These are phyloP conservation scores for Paramyrothecium sp. DNA, from an alignment of 2,329 filamentous ascomycete species.

Conservation along the genomic window DNA sequence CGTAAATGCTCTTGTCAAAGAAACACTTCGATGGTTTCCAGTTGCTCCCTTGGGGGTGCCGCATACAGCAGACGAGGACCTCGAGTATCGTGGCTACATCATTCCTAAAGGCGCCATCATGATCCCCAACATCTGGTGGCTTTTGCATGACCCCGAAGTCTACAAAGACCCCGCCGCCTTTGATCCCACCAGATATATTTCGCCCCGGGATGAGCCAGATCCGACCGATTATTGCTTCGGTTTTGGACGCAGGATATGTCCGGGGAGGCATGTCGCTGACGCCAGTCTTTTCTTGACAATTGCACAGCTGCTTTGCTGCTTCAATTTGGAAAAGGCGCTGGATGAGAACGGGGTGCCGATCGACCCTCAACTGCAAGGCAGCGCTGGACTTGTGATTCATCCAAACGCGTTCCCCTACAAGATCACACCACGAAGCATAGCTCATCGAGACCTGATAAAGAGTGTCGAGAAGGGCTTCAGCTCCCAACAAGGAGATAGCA, in stretches of 20 bases:
- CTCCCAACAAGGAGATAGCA: not conserved
- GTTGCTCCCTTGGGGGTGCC: conserved; percentile 16
- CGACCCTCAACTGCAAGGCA: conserved; percentile 1
- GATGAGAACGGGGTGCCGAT: conserved; percentile 25
- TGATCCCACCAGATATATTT: conserved; percentile 8
- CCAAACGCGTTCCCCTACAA: conserved; percentile 6
- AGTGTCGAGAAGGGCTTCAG: not conserved
- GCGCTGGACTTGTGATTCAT: conserved; percentile 7
- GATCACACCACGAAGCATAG: conserved; percentile 4
- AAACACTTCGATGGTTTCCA: conserved; percentile 40
- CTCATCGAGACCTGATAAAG: not conserved
- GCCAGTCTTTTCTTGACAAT: conserved; percentile 14
- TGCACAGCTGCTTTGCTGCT: conserved; percentile 38
- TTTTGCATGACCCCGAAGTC: conserved; percentile 9
- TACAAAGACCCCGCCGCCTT: conserved; percentile 8
- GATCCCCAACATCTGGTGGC: conserved; percentile 11
- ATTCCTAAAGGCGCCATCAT: conserved; percentile 14
- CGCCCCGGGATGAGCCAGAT: conserved; percentile 7
- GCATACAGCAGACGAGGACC: conserved; percentile 10
- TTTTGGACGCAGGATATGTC: conserved; percentile 17
- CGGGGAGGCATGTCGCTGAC: conserved; percentile 16
- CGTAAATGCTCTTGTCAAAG: conserved; percentile 39
- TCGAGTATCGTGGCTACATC: conserved; percentile 11
- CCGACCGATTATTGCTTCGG: conserved; percentile 13
- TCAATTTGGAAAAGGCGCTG: conserved; percentile 32